Evolutionary conservation across 2,329 filamentous ascomycete species (phyloP).

Genomic region (Pseudocercospora pini-densiflorae): DNA sequence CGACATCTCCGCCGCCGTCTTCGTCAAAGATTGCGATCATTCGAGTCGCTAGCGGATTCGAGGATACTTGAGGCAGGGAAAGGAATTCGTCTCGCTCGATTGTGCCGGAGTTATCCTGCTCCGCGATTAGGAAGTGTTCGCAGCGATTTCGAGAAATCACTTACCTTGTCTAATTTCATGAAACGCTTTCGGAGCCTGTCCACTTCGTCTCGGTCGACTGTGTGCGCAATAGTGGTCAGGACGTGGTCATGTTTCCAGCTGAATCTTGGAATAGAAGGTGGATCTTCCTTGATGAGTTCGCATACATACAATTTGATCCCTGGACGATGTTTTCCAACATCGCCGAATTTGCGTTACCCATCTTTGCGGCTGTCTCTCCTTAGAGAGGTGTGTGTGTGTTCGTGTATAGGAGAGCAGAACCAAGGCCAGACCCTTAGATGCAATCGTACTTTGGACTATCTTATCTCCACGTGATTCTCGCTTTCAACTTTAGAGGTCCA

Average conservation of each 20-base stretch:
- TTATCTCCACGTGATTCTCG: conserved; percentile 6
- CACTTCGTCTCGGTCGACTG: conserved; percentile 97
- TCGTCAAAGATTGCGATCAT: conserved; percentile 99
- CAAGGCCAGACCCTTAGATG: not conserved
- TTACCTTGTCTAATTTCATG: conserved; percentile 98
- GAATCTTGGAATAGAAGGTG: not conserved
- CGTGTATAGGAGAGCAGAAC: not conserved
- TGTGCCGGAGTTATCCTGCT: conserved; percentile 92
- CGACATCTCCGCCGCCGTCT: conserved; percentile 95
- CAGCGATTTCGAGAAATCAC: not conserved
- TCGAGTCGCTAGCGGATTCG: conserved; percentile 94
- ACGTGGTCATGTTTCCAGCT: conserved; percentile 17
- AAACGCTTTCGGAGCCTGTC: conserved; percentile 95
- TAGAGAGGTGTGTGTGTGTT: not conserved
- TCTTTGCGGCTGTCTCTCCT: conserved; percentile 39
- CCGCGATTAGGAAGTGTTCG: conserved; percentile 16
- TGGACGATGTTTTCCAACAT: conserved; percentile 96
- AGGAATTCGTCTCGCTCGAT: conserved; percentile 99
- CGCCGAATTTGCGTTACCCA: conserved; percentile 63
- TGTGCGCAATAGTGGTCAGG: conserved; percentile 22
- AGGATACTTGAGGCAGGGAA: conserved; percentile 94
- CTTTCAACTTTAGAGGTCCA: not conserved
- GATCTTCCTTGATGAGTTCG: not conserved
- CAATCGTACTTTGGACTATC: not conserved
- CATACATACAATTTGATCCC: conserved; percentile 83